Base-by-base conservation (phyloP, 2,329 filamentous ascomycete genomes). In the Fusarium praegraminearum region DNA sequence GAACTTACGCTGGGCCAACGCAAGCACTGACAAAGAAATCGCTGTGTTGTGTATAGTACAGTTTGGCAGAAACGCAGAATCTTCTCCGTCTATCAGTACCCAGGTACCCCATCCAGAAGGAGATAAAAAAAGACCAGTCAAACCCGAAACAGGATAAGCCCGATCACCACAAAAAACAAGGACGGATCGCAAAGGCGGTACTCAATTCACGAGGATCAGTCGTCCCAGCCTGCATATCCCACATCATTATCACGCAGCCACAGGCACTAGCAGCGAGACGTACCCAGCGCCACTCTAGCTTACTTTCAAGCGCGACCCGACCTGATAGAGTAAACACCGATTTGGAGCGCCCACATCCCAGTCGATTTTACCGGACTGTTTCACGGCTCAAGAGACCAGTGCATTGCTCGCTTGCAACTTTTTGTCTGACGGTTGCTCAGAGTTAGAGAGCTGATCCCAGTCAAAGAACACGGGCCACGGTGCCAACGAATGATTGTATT, bases 61-160 rank as follows among this genome's bases (percentile, higher is more conserved):
- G 22, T 36, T 57, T 45, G 47, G 53, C 33, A 45, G 62, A 57
- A 58, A 61, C 45, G 36, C 38, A 30, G 50, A 58, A 58, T 51
- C 36, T 49, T 26, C 22, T 28, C 36, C 54, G 35, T 46, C 40
- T 30, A 22, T 47, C 30, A 18, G 53, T 53, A 46, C 26, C 32
- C 50, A 40, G 20, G 53, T 53, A 46, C 26, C 32, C 50, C 43
- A 58, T 32, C 36, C 41, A 16, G 57, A 53, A 57, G 53, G 52
- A 62, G 56, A 62, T 61, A 50, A 54, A 69, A 55, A 60, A 71
- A 59, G 53, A 64, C n/a, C 51, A 59, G 54, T 33, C 50, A 50
- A 51, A 46, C 20, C 66, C 61, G 46, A 73, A 76, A 76, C 68
- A 65, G 73, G 76, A 76, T 73, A 73, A 70, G 70, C 71, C 65